Percentiles rank a stretch among this genome's conserved stretches.
phyloP scores from a whole-genome alignment of 352 stramenopile species.

The Pythium phragmitis region DNA sequence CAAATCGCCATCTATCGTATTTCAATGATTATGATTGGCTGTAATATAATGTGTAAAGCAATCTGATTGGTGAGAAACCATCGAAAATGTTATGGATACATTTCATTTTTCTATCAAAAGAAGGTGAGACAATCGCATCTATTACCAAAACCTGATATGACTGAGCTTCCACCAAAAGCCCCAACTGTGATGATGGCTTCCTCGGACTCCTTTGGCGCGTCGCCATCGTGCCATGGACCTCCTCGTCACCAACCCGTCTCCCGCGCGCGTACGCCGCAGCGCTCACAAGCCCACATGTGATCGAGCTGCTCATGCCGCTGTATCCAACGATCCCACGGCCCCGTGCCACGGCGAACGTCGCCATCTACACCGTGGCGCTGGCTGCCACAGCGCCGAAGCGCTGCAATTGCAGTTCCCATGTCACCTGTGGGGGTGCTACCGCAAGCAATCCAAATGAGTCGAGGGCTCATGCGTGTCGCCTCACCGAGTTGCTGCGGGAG shows the following conservation, averaged over 20 bases:
- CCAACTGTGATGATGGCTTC: too few relatives aligned
- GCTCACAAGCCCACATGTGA: slow-evolving; percentile 4
- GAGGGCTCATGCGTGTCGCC: neutral
- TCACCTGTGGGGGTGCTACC: neutral
- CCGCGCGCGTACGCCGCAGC: neutral
- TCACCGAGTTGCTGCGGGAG: neutral
- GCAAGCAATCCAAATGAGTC: neutral
- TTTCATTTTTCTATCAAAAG: too few relatives aligned
- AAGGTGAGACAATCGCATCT: too few relatives aligned
- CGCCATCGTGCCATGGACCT: too few relatives aligned
- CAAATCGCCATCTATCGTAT: neutral
- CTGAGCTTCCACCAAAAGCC: too few relatives aligned
- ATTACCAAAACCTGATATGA: too few relatives aligned
- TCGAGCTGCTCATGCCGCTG: slow-evolving; percentile 12
- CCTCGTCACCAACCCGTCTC: too few relatives aligned
- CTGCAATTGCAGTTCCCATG: slow-evolving; percentile 14
- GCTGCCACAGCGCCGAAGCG: neutral
- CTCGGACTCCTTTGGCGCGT: too few relatives aligned
- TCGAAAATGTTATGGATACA: neutral
- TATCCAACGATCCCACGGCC: neutral
- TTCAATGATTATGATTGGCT: neutral
- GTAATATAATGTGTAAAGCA: neutral
- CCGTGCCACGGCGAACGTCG: neutral
- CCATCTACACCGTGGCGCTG: slow-evolving; percentile 3
- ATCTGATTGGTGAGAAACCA: neutral